phyloP scores from a whole-genome alignment of 2,329 filamentous ascomycete species.

The Alternaria arbusti region DNA sequence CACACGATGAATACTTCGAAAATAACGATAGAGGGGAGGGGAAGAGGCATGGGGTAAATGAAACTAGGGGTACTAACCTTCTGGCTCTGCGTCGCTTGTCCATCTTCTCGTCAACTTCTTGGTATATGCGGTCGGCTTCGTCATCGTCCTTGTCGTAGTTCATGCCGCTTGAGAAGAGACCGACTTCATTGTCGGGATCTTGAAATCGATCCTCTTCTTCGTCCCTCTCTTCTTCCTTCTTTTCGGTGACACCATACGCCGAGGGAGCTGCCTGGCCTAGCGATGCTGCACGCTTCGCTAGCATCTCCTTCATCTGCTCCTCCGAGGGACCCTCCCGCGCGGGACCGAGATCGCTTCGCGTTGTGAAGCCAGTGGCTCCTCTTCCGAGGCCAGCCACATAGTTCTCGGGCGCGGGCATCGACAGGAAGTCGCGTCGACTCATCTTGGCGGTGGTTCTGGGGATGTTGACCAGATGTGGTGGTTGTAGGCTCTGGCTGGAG shows the following conservation, averaged over 20 bases:
- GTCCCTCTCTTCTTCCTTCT: conserved; percentile 75
- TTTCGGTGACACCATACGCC: conserved; percentile 72
- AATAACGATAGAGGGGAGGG: conserved; percentile 34
- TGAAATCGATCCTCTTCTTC: conserved; percentile 84
- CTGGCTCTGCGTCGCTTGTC: conserved; percentile 83
- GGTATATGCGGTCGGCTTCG: conserved; percentile 95
- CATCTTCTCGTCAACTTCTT: conserved; percentile 97
- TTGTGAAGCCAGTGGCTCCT: conserved; percentile 98
- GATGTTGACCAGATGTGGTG: not conserved
- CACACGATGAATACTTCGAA: conserved; percentile 68
- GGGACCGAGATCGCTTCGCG: conserved; percentile 92
- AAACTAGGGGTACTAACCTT: conserved; percentile 70
- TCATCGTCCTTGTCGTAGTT: conserved; percentile 95
- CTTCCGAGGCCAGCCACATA: conserved; percentile 93
- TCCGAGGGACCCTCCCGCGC: conserved; percentile 94
- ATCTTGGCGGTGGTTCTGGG: conserved; percentile 49
- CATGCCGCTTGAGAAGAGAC: conserved; percentile 90
- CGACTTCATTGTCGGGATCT: conserved; percentile 96
- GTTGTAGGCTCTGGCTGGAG: not conserved
- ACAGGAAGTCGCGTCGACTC: conserved; percentile 84
- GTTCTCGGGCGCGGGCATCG: conserved; percentile 71
- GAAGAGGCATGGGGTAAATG: conserved; percentile 25
- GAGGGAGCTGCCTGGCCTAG: conserved; percentile 75
- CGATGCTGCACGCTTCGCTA: conserved; percentile 89
- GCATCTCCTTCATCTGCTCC: conserved; percentile 97